These are phyloP conservation scores for Streptanthus diversifolius DNA, from an alignment of 345 rosid species.

Conservation along the genomic window DNA sequence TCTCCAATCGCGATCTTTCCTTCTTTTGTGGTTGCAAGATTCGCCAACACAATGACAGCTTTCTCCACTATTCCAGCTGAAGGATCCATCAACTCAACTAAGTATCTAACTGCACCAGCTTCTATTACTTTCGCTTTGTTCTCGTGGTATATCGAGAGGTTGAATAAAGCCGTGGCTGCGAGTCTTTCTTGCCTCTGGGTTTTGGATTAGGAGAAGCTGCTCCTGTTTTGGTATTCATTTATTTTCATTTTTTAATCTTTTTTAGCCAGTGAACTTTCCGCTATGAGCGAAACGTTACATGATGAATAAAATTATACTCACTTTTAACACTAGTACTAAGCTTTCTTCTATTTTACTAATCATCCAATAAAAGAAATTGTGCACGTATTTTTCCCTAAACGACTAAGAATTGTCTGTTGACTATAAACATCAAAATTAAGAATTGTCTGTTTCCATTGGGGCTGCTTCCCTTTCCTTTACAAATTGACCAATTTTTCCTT, in stretches of 20 bases:
- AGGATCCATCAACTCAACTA: slow-evolving; percentile 89
- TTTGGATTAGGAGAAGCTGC: neutral
- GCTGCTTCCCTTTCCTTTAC: neutral
- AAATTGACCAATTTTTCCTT: slow-evolving; percentile 7
- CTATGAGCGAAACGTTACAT: neutral
- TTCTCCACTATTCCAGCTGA: slow-evolving; percentile 91
- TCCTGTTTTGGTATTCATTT: neutral
- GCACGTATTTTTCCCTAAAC: neutral
- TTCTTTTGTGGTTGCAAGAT: slow-evolving; percentile 78
- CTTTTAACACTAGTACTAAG: neutral
- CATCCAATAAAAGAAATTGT: neutral
- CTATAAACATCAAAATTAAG: neutral
- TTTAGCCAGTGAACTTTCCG: neutral
- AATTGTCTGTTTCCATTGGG: slow-evolving; percentile 3
- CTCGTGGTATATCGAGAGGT: slow-evolving; percentile 74
- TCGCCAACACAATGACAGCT: slow-evolving; percentile 87
- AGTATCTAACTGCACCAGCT: slow-evolving; percentile 85
- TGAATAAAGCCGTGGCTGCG: slow-evolving; percentile 88
- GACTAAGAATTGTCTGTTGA: neutral
- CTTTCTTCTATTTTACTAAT: neutral
- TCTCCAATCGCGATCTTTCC: slow-evolving; percentile 80
- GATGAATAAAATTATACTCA: neutral
- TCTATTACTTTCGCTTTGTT: slow-evolving; percentile 73
- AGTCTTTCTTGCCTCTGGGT: slow-evolving; percentile 75
- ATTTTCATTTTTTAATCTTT: neutral